Evolutionary conservation across 2,329 filamentous ascomycete species (phyloP).

Genomic region (Xylaria multiplex): DNA sequence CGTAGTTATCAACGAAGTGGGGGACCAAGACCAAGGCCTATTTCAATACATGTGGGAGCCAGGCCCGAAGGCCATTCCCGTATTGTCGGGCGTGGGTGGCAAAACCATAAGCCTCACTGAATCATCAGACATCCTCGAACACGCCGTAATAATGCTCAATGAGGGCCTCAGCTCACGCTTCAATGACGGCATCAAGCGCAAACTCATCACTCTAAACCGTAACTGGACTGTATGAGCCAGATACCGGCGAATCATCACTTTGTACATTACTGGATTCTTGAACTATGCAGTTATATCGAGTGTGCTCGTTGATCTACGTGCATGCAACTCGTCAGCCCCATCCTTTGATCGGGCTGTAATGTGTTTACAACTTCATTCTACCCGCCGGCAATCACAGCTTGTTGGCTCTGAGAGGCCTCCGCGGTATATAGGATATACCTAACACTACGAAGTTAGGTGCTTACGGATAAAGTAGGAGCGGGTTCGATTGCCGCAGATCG

Average conservation of each 20-base stretch:
- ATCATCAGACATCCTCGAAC: slow-evolving; percentile 53
- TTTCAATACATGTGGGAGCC: slow-evolving; percentile 54
- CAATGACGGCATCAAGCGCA: slow-evolving; percentile 58
- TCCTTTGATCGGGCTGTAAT: neutral
- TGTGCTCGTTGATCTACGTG: neutral
- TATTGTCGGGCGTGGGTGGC: slow-evolving; percentile 52
- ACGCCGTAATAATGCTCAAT: slow-evolving; percentile 54
- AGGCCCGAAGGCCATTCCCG: slow-evolving; percentile 51
- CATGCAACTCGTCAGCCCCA: neutral
- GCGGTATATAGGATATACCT: neutral
- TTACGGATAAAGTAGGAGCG: neutral
- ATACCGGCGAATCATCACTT: neutral
- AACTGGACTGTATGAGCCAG: slow-evolving; percentile 50
- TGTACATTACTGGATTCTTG: neutral
- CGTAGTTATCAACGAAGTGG: slow-evolving; percentile 55
- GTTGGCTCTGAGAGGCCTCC: neutral
- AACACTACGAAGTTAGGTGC: neutral
- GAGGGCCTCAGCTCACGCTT: slow-evolving; percentile 56
- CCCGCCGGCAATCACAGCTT: neutral
- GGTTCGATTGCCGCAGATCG: neutral
- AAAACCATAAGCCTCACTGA: slow-evolving; percentile 51
- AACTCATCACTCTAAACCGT: slow-evolving; percentile 52
- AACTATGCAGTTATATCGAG: neutral
- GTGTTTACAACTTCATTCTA: neutral
- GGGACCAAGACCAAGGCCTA: slow-evolving; percentile 52